phyloP scores from a whole-genome alignment of 257 asterid genomes.

The Ilex aquifolium region DNA sequence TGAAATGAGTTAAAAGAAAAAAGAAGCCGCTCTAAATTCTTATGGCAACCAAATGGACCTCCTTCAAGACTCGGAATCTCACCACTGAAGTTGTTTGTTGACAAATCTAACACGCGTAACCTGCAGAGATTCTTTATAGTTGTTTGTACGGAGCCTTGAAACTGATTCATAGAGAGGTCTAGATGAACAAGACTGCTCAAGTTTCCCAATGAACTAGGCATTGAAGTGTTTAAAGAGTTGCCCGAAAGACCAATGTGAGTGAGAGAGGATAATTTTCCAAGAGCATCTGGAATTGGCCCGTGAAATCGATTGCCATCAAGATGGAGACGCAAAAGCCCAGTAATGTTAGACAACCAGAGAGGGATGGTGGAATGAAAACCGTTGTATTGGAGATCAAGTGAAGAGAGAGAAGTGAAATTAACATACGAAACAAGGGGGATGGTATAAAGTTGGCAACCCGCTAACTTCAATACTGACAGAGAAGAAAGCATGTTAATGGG shows the following conservation, averaged over 20 bases:
- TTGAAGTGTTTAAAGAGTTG: constrained; percentile 4
- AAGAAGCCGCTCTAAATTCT: constrained; percentile 7
- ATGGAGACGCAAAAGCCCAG: too few relatives aligned
- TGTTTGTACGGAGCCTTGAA: constrained; percentile 8
- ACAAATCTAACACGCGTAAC: constrained; percentile 12
- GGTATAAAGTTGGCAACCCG: too few relatives aligned
- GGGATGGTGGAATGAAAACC: too few relatives aligned
- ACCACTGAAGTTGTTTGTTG: constrained; percentile 3
- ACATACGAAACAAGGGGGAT: too few relatives aligned
- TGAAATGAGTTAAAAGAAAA: constrained; percentile 12
- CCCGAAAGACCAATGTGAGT: constrained; percentile 12
- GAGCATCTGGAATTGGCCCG: too few relatives aligned
- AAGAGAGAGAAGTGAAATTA: too few relatives aligned
- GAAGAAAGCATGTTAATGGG: too few relatives aligned
- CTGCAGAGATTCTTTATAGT: constrained; percentile 10
- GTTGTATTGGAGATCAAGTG: too few relatives aligned
- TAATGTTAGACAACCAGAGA: too few relatives aligned
- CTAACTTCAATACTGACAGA: too few relatives aligned
- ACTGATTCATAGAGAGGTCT: constrained; percentile 3
- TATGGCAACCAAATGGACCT: constrained; percentile 9
- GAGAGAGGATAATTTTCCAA: not conserved
- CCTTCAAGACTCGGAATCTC: constrained; percentile 6
- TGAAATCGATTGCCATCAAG: too few relatives aligned
- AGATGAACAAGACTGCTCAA: constrained; percentile 6
- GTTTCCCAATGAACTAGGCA: constrained; percentile 6